Evolutionary conservation across 148 eudicot genomes (phyloP).

Genomic region (Silene conica): DNA sequence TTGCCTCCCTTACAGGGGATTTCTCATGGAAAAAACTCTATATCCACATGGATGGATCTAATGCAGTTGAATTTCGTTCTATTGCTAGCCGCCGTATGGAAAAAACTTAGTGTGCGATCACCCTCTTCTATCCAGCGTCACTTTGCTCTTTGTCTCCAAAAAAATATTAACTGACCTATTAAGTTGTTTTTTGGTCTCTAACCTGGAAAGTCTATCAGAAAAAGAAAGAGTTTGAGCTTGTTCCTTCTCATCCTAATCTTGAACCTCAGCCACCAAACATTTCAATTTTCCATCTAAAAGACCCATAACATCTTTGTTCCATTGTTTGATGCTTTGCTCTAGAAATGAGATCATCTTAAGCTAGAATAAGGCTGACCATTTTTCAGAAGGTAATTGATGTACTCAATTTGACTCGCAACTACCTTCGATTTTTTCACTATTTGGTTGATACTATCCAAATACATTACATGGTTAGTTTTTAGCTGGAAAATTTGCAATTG

Average conservation of each 20-base stretch:
- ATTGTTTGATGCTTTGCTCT: background rate
- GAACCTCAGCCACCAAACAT: background rate
- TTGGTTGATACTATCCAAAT: too few species aligned
- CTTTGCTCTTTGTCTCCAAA: constrained; percentile 1
- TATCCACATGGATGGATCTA: background rate
- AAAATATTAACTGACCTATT: background rate
- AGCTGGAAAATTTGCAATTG: too few species aligned
- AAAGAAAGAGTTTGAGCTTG: background rate
- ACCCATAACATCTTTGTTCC: background rate
- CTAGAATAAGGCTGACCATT: too few species aligned
- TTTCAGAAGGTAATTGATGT: too few species aligned
- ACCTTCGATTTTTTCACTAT: too few species aligned
- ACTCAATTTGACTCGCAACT: too few species aligned
- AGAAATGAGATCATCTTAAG: too few species aligned
- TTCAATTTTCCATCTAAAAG: background rate
- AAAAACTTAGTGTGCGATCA: background rate
- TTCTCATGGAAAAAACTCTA: too few species aligned
- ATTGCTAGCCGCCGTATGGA: background rate
- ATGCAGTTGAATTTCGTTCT: background rate
- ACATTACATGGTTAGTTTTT: too few species aligned
- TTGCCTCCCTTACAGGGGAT: background rate
- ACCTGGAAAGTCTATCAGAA: background rate
- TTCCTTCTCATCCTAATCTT: background rate
- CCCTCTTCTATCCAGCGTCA: background rate
- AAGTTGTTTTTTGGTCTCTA: background rate